These are phyloP conservation scores for Plantago elongata DNA, from an alignment of 257 asterid genomes.

Conservation along the genomic window DNA sequence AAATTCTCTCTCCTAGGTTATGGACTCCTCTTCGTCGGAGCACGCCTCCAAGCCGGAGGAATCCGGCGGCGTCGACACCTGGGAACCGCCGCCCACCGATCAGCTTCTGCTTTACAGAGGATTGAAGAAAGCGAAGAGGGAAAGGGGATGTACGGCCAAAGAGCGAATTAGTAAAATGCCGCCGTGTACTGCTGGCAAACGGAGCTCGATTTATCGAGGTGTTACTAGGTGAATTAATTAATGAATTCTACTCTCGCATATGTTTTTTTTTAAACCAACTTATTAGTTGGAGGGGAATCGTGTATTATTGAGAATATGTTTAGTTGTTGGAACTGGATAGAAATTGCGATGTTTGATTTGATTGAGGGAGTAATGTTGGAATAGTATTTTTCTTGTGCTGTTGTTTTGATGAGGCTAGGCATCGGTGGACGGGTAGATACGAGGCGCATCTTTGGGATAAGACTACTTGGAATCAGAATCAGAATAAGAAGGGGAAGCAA, in stretches of 20 bases:
- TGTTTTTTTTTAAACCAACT: no score
- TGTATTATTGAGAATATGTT: no score
- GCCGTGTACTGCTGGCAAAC: conserved; percentile 96
- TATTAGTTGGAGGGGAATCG: no score
- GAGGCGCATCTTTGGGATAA: conserved; percentile 99
- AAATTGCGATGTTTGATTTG: conserved; percentile 7
- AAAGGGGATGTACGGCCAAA: conserved; percentile 91
- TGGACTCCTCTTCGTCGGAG: conserved; percentile 74
- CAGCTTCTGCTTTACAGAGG: conserved; percentile 66
- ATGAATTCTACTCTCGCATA: conserved; percentile 12
- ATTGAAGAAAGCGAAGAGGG: conserved; percentile 85
- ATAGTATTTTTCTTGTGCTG: conserved; percentile 20
- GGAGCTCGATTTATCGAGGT: conserved; percentile 95
- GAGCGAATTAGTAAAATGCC: conserved; percentile 99
- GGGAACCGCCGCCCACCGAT: conserved; percentile 51
- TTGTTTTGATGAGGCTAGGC: conserved; percentile 51
- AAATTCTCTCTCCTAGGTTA: conserved; percentile 23
- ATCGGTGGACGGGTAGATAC: conserved; percentile 99
- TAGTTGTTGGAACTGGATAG: background rate
- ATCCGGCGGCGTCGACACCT: conserved; percentile 45
- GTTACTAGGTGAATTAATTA: conserved; percentile 83
- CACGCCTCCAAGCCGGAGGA: conserved; percentile 57
- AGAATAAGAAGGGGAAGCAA: conserved; percentile 98
- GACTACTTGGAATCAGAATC: conserved; percentile 98
- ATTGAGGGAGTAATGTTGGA: background rate